A percentile compares a stretch with the other conserved stretches of the same genome.
Conservation (phyloP, 140 eudicot species). For the Bidens hawaiensis region DNA sequence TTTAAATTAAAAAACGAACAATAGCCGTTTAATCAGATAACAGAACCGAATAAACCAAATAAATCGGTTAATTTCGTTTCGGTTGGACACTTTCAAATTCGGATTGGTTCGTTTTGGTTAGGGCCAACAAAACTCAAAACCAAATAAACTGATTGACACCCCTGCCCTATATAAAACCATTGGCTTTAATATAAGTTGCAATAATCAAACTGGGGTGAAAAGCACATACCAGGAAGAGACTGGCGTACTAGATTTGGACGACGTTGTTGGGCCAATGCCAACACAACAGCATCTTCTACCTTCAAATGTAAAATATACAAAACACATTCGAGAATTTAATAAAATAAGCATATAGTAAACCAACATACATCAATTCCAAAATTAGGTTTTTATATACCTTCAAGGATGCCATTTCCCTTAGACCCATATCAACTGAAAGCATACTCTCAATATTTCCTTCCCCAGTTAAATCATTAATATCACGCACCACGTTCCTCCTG, state of each 20-base stretch:
- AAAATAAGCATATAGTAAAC: neutral
- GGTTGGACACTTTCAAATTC: no score
- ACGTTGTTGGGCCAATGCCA: slow-evolving; percentile 75
- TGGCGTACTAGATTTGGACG: slow-evolving; percentile 76
- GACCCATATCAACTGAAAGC: slow-evolving; percentile 98
- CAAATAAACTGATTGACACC: no score
- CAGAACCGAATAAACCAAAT: no score
- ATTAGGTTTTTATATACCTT: slow-evolving; percentile 38
- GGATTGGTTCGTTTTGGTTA: no score
- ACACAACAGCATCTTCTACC: slow-evolving; percentile 96
- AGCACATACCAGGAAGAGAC: slow-evolving; percentile 46
- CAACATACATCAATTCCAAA: neutral
- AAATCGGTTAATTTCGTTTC: no score
- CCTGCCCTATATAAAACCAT: no score
- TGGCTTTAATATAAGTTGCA: no score
- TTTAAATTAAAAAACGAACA: no score
- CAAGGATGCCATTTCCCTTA: slow-evolving; percentile 88
- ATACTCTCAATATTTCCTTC: slow-evolving; percentile 97
- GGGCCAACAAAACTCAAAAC: no score
- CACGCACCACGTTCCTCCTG: slow-evolving; percentile 65
- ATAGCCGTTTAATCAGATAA: no score
- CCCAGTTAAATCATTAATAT: slow-evolving; percentile 74
- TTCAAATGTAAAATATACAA: slow-evolving; percentile 25
- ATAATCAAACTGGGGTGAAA: neutral
- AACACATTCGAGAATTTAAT: neutral